phyloP scores from a whole-genome alignment of 768 basidiomycete species.

The Cystofilobasidium macerans region DNA sequence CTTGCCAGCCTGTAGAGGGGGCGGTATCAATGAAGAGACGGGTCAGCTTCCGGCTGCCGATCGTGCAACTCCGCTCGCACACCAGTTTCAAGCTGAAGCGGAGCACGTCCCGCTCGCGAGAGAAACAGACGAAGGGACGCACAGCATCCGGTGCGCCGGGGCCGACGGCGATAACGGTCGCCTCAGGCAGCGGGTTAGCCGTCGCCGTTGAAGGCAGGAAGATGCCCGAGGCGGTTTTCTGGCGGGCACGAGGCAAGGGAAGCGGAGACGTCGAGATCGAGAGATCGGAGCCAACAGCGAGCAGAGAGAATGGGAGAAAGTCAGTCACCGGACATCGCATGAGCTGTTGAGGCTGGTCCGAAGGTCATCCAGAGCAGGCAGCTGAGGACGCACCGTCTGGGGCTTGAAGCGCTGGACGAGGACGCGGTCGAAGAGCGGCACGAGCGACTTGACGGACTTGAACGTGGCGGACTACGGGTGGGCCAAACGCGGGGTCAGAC shows the following conservation, averaged over 20 bases:
- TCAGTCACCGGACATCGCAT: neutral
- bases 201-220: slow-evolving; percentile 89
- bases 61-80: too few relatives aligned
- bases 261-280: neutral
- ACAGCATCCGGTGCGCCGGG: slow-evolving; percentile 79
- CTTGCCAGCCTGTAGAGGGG: slow-evolving; percentile 47
- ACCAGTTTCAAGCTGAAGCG: too few relatives aligned
- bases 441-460: slow-evolving; percentile 81
- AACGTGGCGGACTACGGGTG: slow-evolving; percentile 57
- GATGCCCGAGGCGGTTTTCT: slow-evolving; percentile 98
- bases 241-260: neutral
- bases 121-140: neutral
- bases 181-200: slow-evolving; percentile 79
- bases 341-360: neutral
- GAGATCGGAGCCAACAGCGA: neutral
- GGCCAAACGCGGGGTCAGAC: too few relatives aligned
- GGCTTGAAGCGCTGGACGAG: slow-evolving; percentile 95
- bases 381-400: slow-evolving; percentile 70
- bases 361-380: neutral
- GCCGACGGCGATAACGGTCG: slow-evolving; percentile 88
- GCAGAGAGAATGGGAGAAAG: neutral
- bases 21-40: slow-evolving; percentile 1
- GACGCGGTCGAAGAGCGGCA: slow-evolving; percentile 90
- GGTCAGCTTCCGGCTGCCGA: too few relatives aligned
- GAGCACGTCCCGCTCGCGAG: neutral